These are phyloP conservation scores for Ophiostoma ips DNA, from an alignment of 2,329 filamentous ascomycete genomes.

Conservation along the genomic window DNA sequence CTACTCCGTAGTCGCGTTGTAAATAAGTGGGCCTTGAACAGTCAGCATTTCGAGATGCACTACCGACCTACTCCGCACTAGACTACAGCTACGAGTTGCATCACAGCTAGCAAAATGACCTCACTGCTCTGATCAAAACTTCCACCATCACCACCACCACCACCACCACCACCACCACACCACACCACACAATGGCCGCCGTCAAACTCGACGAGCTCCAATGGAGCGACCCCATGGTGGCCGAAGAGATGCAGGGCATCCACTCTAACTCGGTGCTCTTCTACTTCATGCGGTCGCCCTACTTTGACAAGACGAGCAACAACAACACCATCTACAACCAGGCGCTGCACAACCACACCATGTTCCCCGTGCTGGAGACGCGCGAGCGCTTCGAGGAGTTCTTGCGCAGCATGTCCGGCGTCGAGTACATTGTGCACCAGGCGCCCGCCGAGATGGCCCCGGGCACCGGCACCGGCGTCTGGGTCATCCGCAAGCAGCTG, in stretches of 20 bases:
- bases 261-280: conserved; percentile 52
- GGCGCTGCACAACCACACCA: conserved; percentile 45
- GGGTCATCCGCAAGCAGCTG: conserved; percentile 57
- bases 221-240: conserved; percentile 43
- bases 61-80: background rate
- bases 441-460: conserved; percentile 49
- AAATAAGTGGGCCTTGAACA: background rate
- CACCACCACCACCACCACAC: background rate
- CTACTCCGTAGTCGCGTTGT: background rate
- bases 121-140: background rate
- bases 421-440: conserved; percentile 53
- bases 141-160: background rate
- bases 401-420: conserved; percentile 48
- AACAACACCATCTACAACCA: conserved; percentile 50
- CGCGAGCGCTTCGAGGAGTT: conserved; percentile 50
- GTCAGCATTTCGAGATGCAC: background rate
- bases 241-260: conserved; percentile 36
- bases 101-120: too few species aligned
- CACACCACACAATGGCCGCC: background rate
- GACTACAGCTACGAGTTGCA: too few species aligned
- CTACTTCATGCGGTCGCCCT: conserved; percentile 55
- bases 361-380: conserved; percentile 43
- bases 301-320: conserved; percentile 54
- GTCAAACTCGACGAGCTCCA: conserved; percentile 50
- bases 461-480: conserved; percentile 48